Evolutionary conservation across 768 basidiomycete species (phyloP).

Genomic region (Chalciporus sphaerocephalus): DNA sequence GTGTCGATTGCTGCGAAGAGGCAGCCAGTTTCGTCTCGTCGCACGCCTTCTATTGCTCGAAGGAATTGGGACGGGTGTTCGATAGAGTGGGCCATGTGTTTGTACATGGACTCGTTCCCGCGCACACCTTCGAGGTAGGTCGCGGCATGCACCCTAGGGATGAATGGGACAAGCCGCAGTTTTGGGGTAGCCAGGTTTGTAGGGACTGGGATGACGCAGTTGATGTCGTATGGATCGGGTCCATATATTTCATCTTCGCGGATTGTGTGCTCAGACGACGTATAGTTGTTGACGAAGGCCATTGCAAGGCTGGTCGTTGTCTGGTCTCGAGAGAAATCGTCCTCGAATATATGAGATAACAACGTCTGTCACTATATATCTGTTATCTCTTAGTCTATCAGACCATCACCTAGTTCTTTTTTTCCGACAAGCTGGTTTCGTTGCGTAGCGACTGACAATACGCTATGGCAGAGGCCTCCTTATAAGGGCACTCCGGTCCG

Average conservation of each 20-base stretch:
- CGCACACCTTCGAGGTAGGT: constrained; percentile 16
- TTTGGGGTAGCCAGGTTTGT: constrained; percentile 12
- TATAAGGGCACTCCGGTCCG: too few relatives aligned
- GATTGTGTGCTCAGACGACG: constrained; percentile 7
- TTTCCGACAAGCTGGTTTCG: too few relatives aligned
- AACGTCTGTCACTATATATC: too few relatives aligned
- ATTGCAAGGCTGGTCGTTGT: constrained; percentile 6
- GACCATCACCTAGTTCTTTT: too few relatives aligned
- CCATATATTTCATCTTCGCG: constrained; percentile 16
- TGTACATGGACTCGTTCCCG: constrained; percentile 19
- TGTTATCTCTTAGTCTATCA: too few relatives aligned
- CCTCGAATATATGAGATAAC: too few relatives aligned
- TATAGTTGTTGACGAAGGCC: constrained; percentile 20
- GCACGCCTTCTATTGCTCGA: constrained; percentile 5
- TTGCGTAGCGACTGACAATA: too few relatives aligned
- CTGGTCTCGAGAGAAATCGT: not conserved
- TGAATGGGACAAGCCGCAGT: constrained; percentile 20
- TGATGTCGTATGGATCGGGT: constrained; percentile 27
- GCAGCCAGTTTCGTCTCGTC: constrained; percentile 9
- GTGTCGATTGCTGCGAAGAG: constrained; percentile 42
- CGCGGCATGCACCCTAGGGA: constrained; percentile 19
- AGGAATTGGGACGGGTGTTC: constrained; percentile 14
- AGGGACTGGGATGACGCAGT: constrained; percentile 15
- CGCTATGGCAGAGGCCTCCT: too few relatives aligned
- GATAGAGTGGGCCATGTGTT: constrained; percentile 7